A percentile compares a stretch with the other conserved stretches of the same genome.
These are phyloP conservation scores for Erysimum cheiranthoides DNA, from an alignment of 345 rosid species.

Conservation along the genomic window DNA sequence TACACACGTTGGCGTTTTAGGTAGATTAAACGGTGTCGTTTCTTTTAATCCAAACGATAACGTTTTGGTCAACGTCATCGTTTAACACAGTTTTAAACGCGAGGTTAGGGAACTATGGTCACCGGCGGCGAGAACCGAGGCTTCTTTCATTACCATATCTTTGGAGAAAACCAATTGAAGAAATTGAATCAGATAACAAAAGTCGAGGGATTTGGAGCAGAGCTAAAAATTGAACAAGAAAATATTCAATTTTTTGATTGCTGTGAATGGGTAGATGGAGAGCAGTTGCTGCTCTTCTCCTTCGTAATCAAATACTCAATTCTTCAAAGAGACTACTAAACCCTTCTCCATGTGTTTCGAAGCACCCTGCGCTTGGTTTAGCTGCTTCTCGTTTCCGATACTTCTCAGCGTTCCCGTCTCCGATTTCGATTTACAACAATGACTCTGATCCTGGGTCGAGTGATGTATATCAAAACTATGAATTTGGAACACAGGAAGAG, in stretches of 20 bases:
- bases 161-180: not conserved
- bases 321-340: constrained; percentile 33
- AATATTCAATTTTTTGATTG: constrained; percentile 6
- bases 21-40: too few relatives aligned
- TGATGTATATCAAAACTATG: constrained; percentile 50
- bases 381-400: constrained; percentile 40
- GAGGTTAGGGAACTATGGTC: not conserved
- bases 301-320: constrained; percentile 45
- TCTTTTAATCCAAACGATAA: too few relatives aligned
- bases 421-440: constrained; percentile 51
- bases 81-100: too few relatives aligned
- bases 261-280: constrained; percentile 79
- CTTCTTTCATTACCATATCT: not conserved
- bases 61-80: too few relatives aligned
- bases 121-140: constrained; percentile 18
- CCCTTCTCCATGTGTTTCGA: constrained; percentile 25
- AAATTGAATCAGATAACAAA: not conserved
- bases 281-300: constrained; percentile 51
- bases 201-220: not conserved
- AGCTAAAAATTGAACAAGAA: not conserved
- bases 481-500: constrained; percentile 54
- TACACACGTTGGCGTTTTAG: too few relatives aligned
- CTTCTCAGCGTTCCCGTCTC: constrained; percentile 68
- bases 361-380: not conserved
- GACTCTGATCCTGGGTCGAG: constrained; percentile 60